Evolutionary conservation across 768 basidiomycete species (phyloP), one percentile per base, ranked within the genome.

Genomic region (Gautieria morchelliformis): DNA sequence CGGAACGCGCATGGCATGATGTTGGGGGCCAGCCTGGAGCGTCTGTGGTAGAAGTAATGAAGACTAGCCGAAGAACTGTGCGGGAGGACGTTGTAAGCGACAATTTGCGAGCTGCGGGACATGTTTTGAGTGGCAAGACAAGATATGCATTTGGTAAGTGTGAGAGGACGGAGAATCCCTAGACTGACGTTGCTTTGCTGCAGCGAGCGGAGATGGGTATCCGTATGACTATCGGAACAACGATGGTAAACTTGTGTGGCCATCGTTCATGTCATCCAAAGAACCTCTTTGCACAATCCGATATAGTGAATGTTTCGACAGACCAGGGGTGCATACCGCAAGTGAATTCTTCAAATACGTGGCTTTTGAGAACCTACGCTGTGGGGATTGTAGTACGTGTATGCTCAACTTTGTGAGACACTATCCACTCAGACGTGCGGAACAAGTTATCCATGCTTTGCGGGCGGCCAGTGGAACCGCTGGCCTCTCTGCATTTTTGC

Each of bases 401-500:
- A 17, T 17, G 20, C 10, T 27, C 4, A 49, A 9, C 11, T 17
- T 49, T 30, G 17, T 11, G 14, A n/a, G 42, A 44, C 9, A 22
- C 42, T 49, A 12, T 49, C 32, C 2, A 30, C 48, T 33, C 15
- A 44, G 24, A 24, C 32, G 10, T 22, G 20, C 4, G 15, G 20
- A 22, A 24, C 42, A 11, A 57, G 69, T 72, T 7, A 66, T 74
- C 33, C 55, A 63, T 1, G 66, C 69, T 1, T 63, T 75, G 30
- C 58, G 72, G 10, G 50, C 63, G 9, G 58, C 62, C 2, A 71
- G 70, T 60, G 68, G 71, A 5, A 58, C 62, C 9, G 59, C 62
- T 5, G 74, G 74, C 4, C 58, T 75, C 3, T 63, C 65, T 10
- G 69, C 71, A 5, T 70, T 75, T 61, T 61, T 75, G 3, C 74